phyloP scores from a whole-genome alignment of 257 asterid genomes.

The Cinchona pubescens region DNA sequence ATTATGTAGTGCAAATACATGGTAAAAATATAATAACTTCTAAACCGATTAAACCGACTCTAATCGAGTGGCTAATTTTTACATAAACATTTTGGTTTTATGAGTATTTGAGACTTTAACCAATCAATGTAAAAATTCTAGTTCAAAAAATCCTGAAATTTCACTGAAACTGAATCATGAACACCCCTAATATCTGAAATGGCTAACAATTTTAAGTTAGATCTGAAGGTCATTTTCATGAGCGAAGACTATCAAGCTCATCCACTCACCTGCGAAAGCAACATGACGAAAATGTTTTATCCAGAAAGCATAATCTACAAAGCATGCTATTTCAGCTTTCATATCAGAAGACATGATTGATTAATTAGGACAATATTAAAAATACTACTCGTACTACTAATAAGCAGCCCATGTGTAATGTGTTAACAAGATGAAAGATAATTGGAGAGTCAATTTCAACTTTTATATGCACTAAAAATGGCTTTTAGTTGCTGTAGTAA shows the following conservation, averaged over 20 bases:
- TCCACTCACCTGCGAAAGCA: conserved; percentile 30
- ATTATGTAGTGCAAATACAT: no score
- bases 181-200: no score
- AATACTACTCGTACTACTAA: not conserved
- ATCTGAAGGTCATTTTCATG: conserved; percentile 21
- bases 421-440: not conserved
- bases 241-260: conserved; percentile 14
- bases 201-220: not conserved
- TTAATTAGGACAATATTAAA: conserved; percentile 6
- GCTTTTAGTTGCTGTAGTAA: not conserved
- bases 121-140: no score
- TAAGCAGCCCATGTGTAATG: not conserved
- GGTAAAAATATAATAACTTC: no score
- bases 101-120: no score
- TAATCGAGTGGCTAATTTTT: no score
- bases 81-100: no score
- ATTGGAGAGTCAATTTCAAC: not conserved
- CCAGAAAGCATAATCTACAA: not conserved
- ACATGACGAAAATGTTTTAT: conserved; percentile 13
- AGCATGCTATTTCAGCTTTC: conserved; percentile 15
- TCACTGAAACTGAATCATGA: no score
- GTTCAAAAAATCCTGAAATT: no score
- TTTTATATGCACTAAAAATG: not conserved
- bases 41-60: no score
- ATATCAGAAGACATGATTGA: conserved; percentile 19